phyloP scores from a whole-genome alignment of 2,329 filamentous ascomycete genomes.

The Neospermospora avenae region DNA sequence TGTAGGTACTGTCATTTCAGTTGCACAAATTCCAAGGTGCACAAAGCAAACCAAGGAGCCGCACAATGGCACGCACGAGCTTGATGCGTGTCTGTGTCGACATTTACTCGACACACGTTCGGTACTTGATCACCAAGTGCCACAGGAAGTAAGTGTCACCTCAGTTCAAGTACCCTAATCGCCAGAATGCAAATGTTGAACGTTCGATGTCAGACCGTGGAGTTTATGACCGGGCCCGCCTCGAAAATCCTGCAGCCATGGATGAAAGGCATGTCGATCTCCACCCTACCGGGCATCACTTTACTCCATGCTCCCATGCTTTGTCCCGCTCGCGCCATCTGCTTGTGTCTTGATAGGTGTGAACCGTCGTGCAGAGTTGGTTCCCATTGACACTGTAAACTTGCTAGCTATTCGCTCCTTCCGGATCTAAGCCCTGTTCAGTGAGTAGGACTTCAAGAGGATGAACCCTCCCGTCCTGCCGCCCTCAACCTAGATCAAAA shows the following conservation, averaged over 20 bases:
- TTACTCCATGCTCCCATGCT: neutral
- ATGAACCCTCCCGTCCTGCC: neutral
- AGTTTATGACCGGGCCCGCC: neutral
- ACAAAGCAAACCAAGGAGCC: too few relatives aligned
- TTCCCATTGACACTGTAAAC: neutral
- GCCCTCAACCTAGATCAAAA: neutral
- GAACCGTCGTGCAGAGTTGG: neutral
- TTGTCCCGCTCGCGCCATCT: neutral
- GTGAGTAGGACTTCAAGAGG: neutral
- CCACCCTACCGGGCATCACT: neutral
- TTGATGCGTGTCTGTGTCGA: neutral
- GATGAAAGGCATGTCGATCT: neutral
- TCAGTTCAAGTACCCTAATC: too few relatives aligned
- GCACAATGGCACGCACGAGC: too few relatives aligned
- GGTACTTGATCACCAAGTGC: neutral
- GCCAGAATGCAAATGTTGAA: neutral
- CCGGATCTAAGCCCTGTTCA: neutral
- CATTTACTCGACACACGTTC: too few relatives aligned
- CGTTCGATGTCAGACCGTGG: neutral
- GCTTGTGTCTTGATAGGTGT: neutral
- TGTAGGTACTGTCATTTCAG: neutral
- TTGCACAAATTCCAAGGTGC: neutral
- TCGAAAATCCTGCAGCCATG: neutral
- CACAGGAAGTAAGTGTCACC: too few relatives aligned
- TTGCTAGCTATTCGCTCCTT: conserved; percentile 2